Evolutionary conservation across 495 filamentous ascomycete species (phyloP).

Genomic region (Trichoderma gamsii): DNA sequence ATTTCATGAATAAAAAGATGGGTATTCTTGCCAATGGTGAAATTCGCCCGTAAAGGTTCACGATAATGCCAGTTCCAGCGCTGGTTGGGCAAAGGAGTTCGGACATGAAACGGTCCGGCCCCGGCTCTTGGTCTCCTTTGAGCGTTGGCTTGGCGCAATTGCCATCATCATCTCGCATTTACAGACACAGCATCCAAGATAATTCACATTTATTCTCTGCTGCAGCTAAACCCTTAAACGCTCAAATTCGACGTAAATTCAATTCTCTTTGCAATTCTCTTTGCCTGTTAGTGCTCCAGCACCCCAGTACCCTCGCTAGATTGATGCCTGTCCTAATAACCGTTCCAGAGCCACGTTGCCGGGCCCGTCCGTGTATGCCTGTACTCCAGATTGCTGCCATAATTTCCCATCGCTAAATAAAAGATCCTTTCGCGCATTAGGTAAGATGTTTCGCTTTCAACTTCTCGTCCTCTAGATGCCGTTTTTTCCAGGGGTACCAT

Average conservation of each 20-base stretch:
- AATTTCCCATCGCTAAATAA: neutral
- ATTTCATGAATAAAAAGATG: too few relatives aligned
- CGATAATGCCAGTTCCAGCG: neutral
- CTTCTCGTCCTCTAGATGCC: neutral
- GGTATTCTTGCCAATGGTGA: neutral
- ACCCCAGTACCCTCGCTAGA: neutral
- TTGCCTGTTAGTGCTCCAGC: conserved; percentile 2
- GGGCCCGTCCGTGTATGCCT: neutral
- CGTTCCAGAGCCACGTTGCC: neutral
- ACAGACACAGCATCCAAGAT: neutral
- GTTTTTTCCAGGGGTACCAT: neutral
- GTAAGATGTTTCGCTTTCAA: neutral
- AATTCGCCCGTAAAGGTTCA: neutral
- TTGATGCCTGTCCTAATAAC: neutral
- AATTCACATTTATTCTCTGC: neutral
- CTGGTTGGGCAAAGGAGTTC: neutral
- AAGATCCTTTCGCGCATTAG: neutral
- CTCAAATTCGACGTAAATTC: neutral
- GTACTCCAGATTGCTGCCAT: neutral
- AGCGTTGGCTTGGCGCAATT: neutral
- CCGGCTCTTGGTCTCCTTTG: neutral
- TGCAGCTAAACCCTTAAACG: neutral
- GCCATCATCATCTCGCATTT: neutral
- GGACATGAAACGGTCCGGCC: neutral
- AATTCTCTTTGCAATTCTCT: neutral